Conservation (phyloP, 1,284 basidiomycete genomes). For the Sanghuangporus sanghuang region DNA sequence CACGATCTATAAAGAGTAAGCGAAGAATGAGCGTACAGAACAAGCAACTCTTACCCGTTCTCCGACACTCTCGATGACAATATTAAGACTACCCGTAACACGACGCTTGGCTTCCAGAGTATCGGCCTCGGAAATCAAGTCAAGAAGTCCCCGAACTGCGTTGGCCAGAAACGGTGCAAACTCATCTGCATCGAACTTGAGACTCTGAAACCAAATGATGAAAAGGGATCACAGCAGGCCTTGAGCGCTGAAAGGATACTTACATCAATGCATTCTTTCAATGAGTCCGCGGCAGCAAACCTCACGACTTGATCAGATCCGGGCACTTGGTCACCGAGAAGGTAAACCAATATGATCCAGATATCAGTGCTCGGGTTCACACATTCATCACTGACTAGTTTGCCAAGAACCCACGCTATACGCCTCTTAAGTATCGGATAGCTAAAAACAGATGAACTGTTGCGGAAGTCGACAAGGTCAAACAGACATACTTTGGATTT, state of each 20-base stretch:
- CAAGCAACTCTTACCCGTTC: conserved; percentile 40
- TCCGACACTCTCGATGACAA: conserved; percentile 67
- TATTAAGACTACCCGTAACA: conserved; percentile 65
- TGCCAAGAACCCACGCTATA: conserved; percentile 86
- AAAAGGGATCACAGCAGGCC: not conserved
- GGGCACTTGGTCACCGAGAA: conserved; percentile 62
- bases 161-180: conserved; percentile 59
- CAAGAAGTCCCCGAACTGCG: conserved; percentile 57
- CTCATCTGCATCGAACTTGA: conserved; percentile 49
- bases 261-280: conserved; percentile 81
- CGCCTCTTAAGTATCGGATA: conserved; percentile 86
- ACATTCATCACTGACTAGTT: conserved; percentile 71
- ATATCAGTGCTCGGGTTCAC: conserved; percentile 57
- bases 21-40: not conserved
- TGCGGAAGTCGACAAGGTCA: not conserved
- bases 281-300: conserved; percentile 69
- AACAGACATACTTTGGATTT: conserved; percentile 46
- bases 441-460: conserved; percentile 33
- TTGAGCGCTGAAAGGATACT: conserved; percentile 26
- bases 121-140: conserved; percentile 70
- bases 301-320: conserved; percentile 80
- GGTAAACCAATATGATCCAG: conserved; percentile 77
- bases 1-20: conserved; percentile 47
- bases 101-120: conserved; percentile 76
- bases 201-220: conserved; percentile 36